Evolutionary conservation across 495 filamentous ascomycete genomes (phyloP), one percentile per base, ranked within the genome.

Genomic region (Podospora pseudocomata): DNA sequence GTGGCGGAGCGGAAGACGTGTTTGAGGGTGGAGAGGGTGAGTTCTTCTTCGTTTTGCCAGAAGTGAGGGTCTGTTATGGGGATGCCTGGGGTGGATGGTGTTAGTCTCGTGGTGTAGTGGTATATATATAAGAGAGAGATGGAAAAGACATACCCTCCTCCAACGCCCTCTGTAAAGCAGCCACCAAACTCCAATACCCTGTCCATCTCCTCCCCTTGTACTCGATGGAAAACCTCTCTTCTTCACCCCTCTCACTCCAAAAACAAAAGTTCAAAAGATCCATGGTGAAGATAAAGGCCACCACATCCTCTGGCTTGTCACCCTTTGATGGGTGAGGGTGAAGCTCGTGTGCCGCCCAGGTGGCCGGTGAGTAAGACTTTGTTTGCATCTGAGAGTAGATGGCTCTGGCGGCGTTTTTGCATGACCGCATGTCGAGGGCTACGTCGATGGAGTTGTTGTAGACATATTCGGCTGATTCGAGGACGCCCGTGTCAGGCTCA

Each of bases 201-300:
- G 93, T 97, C 91, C 92, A 97, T 65, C 78, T 86, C 78, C 87
- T 89, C 30, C 88, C 93, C 23, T 84, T 85, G 76, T 97, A 98
- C 56, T 90, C 88, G 6, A 98, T 83, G 9, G 89, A 83, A 78
- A 96, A 98, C 34, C 91, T 81, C 69, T 90, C 83, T 13, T 86
- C 82, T 39, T 87, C 84, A 3, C 76, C 65, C 63, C 81, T 80
- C 39, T 89, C 89, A 27, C 91, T 94, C 94, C 94, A 99, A 78
- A 99, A 99, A 32, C 88, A 93, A 73, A 98, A 99, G 76, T 99
- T 99, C 65, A 99, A 81, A 16, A 99, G 76, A 75, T 99, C 95
- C 92, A 98, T 96, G 16, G 91, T 91, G 76, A 99, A 97, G 61
- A 99, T 93, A 74, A 98, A 97, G 69, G 92, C 87, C 13, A 97